Base-by-base conservation (phyloP, 495 filamentous ascomycete species). In the Pseudoneurospora amorphoporcata region DNA sequence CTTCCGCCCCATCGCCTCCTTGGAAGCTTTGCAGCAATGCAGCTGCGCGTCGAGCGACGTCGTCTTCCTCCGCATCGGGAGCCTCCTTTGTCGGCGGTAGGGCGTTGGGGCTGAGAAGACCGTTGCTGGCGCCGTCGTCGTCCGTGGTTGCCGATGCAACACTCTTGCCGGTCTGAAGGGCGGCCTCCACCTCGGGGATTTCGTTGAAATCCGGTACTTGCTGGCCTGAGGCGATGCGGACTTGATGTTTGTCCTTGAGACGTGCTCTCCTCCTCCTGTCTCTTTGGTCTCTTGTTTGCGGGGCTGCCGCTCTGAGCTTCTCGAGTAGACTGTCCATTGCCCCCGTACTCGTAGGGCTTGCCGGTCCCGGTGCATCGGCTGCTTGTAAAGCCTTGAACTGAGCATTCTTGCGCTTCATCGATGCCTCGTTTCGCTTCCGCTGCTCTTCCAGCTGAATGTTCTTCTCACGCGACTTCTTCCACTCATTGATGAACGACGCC, bases 321-420 rank as follows among this genome's bases (percentile, higher is more conserved):
- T 97, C 92, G 43, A 99, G 88, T n/a, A 99, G 85, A 16, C 90
- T 91, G 83, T 99, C 95, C 94, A 99, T 98, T 42, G 95, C 96
- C 58, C 95, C 96, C 61, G 93, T 91, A 40, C 90, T 87, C 40
- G 86, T 88, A n/a, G 95, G 92, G 10, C 92, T 91, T 23, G 86
- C 83, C 2, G 89, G 88, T 68, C 82, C 77, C 69, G 84, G 86
- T 68, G 85, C 82, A 61, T 87, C 86, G 45, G 87, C 83, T 14
- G 12, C 53, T 61, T 61, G 53, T 16, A 61, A 61, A 53, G 89
- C 82, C 75, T 92, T 92, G 76, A 91, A 84, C 75, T 90, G 86
- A 8, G 86, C 84, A 38, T 92, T 89, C 83, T 95, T 96, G 73
- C 96, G 92, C 81, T 94, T 94, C 88, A 97, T 90, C 53, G 91